Base-by-base conservation (phyloP, 2,329 filamentous ascomycete species). In the Alternaria arborescens region DNA sequence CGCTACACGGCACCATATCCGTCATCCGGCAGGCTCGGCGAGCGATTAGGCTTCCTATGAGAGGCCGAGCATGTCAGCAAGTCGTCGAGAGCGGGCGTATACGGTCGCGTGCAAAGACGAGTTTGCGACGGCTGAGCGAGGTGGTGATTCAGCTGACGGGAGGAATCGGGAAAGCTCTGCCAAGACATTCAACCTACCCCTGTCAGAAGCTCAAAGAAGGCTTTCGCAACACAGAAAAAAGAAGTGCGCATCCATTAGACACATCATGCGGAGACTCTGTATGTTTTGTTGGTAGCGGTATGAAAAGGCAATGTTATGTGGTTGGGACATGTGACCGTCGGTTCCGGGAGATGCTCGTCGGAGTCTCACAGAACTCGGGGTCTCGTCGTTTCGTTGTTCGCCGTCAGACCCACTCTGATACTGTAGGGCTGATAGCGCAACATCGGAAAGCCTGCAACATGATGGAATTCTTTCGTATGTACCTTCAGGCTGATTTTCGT, bases 331-430 rank as follows among this genome's bases (percentile, higher is more conserved):
- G 10, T 28, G 34, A 28, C 38, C 12, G 26, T 7, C 26, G 22
- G 14, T 65, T 53, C 68, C 68, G 68, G 46, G 47, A 61, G 30
- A 64, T 68, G 55, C 36, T 67, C 64, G 68, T 61, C 69, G 65
- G 66, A 41, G 43, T 30, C 44, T 54, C 32, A 48, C 38, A 26
- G 24, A 26, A 26, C 24, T 26, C 28, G 28, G 28, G 28, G 8
- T 30, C 28, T 30, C 28, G 28, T 30, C 8, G 28, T 30, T 30
- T 63, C 53, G 54, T 18, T 16, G 26, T 26, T 55, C 50, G 53
- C 56, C 48, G 38, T 46, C 42, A 38, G 55, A 53, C 62, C 65
- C 63, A 63, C 64, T 24, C 38, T 34, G 24, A 20, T 18, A 30
- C 28, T 30, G 28, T 52, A 55, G 36, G 50, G 46, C 51, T 55